Conservation (phyloP, 2,329 filamentous ascomycete genomes). For the Phaeosphaeria sp. region DNA sequence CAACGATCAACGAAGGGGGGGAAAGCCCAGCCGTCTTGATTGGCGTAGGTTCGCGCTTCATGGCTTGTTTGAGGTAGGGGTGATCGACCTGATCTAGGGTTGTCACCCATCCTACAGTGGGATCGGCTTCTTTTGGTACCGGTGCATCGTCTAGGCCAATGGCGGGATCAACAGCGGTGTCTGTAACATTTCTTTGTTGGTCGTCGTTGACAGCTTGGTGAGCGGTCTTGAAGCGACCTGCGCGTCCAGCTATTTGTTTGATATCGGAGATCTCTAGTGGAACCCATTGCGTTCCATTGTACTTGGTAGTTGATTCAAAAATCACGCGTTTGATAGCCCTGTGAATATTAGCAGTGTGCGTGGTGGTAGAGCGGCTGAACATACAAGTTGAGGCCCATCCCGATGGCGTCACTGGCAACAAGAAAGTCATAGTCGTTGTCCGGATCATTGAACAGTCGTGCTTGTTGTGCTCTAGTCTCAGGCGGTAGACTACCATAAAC, state of each 20-base stretch:
- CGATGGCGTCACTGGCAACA: constrained; percentile 93
- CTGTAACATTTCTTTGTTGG: constrained; percentile 9
- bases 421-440: constrained; percentile 95
- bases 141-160: constrained; percentile 29
- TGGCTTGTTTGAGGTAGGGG: constrained; percentile 64
- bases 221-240: constrained; percentile 83
- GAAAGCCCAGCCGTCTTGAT: constrained; percentile 75
- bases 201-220: constrained; percentile 56
- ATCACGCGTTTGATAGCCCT: constrained; percentile 85
- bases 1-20: constrained; percentile 73
- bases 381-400: constrained; percentile 94
- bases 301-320: constrained; percentile 80
- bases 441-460: constrained; percentile 91
- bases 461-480: constrained; percentile 90
- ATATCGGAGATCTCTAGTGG: constrained; percentile 76
- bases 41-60: constrained; percentile 68
- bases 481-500: constrained; percentile 92
- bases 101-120: constrained; percentile 75
- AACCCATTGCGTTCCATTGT: constrained; percentile 64
- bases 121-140: constrained; percentile 6
- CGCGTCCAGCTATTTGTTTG: constrained; percentile 93
- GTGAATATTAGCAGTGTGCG: constrained; percentile 21
- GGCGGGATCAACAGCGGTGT: constrained; percentile 11
- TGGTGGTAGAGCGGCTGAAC: constrained; percentile 24
- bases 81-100: constrained; percentile 77